Percentiles rank a stretch among this genome's conserved stretches.
These are phyloP conservation scores for Kuraishia molischiana DNA, from an alignment of 805 yeast genomes.

Conservation along the genomic window DNA sequence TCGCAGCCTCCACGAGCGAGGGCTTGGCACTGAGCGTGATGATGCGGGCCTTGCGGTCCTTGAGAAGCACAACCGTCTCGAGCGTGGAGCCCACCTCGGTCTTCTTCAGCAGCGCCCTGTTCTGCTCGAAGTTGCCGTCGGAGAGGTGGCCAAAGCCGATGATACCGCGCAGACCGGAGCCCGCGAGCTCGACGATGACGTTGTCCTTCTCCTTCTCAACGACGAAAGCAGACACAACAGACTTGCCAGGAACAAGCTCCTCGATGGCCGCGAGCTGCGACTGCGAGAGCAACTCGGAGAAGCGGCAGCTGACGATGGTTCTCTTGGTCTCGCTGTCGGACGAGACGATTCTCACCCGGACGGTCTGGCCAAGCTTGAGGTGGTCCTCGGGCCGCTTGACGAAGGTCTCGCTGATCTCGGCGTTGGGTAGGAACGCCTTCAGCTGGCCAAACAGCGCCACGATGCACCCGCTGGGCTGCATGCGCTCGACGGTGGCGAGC, in stretches of 20 bases:
- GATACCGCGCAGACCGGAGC: constrained; percentile 53
- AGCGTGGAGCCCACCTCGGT: constrained; percentile 50
- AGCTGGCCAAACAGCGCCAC: constrained; percentile 75
- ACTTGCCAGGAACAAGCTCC: constrained; percentile 47
- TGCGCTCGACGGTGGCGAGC: constrained; percentile 63
- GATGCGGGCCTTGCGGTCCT: constrained; percentile 49
- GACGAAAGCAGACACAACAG: constrained; percentile 48
- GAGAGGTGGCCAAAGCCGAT: constrained; percentile 66
- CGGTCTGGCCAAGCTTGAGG: constrained; percentile 77
- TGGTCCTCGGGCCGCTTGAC: constrained; percentile 71
- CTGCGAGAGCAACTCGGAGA: constrained; percentile 41
- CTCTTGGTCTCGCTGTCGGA: constrained; percentile 44
- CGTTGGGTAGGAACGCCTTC: constrained; percentile 73
- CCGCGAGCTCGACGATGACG: constrained; percentile 50
- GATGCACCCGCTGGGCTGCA: constrained; percentile 71
- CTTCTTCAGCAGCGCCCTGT: constrained; percentile 55
- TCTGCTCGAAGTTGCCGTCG: constrained; percentile 67
- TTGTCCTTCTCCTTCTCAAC: constrained; percentile 73
- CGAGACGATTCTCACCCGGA: constrained; percentile 53
- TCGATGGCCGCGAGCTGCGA: constrained; percentile 36
- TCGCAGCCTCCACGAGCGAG: constrained; percentile 58
- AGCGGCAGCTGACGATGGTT: constrained; percentile 66
- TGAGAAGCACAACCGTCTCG: constrained; percentile 57
- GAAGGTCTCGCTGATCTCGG: constrained; percentile 85
- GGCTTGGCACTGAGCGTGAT: constrained; percentile 56